These are phyloP conservation scores for Fusarium sp. DNA, from an alignment of 2,329 filamentous ascomycete species.

Conservation along the genomic window DNA sequence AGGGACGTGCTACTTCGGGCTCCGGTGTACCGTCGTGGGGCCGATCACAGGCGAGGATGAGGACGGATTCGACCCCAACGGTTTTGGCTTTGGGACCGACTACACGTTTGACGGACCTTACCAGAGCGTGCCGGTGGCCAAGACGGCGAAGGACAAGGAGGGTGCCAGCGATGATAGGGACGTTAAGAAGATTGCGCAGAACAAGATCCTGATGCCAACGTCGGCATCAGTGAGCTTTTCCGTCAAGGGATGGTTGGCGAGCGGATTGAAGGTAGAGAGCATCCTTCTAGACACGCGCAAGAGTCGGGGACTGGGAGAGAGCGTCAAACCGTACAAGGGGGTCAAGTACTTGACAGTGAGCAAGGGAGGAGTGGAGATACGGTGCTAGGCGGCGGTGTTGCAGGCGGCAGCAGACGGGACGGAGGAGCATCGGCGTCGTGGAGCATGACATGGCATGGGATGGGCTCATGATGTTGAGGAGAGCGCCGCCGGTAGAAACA, in stretches of 20 bases:
- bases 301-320: constrained; percentile 86
- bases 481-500: background rate
- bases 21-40: constrained; percentile 86
- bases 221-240: constrained; percentile 80
- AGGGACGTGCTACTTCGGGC: constrained; percentile 74
- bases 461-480: constrained; percentile 11
- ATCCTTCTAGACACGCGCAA: constrained; percentile 79
- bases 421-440: background rate
- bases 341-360: constrained; percentile 94
- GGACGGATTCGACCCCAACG: constrained; percentile 61
- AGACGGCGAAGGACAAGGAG: constrained; percentile 48
- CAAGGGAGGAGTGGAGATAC: constrained; percentile 72
- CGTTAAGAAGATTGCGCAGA: constrained; percentile 70
- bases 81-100: constrained; percentile 63
- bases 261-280: constrained; percentile 75
- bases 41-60: constrained; percentile 62
- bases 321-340: constrained; percentile 95
- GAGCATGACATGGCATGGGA: background rate
- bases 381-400: constrained; percentile 57
- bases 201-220: constrained; percentile 83
- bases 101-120: constrained; percentile 69
- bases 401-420: constrained; percentile 11
- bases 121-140: constrained; percentile 57
- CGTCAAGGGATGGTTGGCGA: constrained; percentile 76
- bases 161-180: constrained; percentile 60